Percentiles rank a stretch among this genome's conserved stretches.
phyloP scores from a whole-genome alignment of 1,139 yeast species.

The Hemisphaericaspora lyxosophila region DNA sequence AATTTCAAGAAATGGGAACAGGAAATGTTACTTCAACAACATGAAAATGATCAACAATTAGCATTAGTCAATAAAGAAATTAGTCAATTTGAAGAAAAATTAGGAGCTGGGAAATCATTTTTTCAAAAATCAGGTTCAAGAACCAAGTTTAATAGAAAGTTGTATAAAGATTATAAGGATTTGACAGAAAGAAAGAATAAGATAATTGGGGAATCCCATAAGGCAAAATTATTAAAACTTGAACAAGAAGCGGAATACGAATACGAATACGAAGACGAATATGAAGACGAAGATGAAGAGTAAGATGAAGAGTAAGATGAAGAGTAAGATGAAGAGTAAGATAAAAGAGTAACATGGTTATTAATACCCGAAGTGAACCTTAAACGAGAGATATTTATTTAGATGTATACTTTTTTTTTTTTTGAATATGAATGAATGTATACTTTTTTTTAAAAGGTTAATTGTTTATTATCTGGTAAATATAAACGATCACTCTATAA shows the following conservation, averaged over 20 bases:
- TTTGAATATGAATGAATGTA: too few relatives aligned
- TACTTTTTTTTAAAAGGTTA: too few relatives aligned
- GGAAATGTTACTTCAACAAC: slow-evolving; percentile 21
- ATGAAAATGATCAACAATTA: slow-evolving; percentile 19
- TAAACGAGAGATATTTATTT: too few relatives aligned
- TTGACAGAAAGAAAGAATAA: slow-evolving; percentile 17
- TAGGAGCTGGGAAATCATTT: slow-evolving; percentile 16
- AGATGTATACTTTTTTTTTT: too few relatives aligned
- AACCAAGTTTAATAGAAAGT: slow-evolving; percentile 29
- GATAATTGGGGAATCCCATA: slow-evolving; percentile 1
- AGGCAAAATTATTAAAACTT: neutral
- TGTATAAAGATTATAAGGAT: slow-evolving; percentile 27
- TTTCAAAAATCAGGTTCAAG: slow-evolving; percentile 25
- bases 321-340: neutral
- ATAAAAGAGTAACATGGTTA: slow-evolving; percentile 12
- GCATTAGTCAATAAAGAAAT: slow-evolving; percentile 17
- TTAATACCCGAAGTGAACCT: too few relatives aligned
- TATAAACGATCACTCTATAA: slow-evolving; percentile 39
- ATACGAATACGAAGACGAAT: neutral
- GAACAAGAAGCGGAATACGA: neutral
- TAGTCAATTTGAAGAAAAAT: slow-evolving; percentile 20
- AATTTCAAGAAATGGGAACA: slow-evolving; percentile 44
- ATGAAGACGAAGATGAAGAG: neutral
- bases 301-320: too few relatives aligned
- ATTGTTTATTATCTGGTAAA: too few relatives aligned